Conservation (phyloP, 73 alveolate species). For the Paramecium sonneborni region DNA sequence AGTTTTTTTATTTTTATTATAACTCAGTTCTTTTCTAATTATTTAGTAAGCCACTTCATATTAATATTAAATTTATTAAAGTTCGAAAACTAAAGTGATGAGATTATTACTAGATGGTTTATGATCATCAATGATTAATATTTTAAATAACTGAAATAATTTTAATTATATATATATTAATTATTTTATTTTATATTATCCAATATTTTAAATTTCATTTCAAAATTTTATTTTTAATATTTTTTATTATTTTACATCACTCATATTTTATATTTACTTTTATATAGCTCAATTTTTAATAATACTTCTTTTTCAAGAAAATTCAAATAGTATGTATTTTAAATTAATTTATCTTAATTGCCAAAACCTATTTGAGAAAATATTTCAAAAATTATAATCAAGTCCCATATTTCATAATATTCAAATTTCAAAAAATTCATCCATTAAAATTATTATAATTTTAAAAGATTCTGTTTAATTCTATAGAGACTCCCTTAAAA, state of each 20-base stretch:
- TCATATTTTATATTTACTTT: too few species aligned
- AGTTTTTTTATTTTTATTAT: neutral
- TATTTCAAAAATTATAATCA: too few species aligned
- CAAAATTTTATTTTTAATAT: neutral
- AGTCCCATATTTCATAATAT: too few species aligned
- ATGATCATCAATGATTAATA: slow-evolving; percentile 30
- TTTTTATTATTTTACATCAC: neutral
- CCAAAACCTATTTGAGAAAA: too few species aligned
- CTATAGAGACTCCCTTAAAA: too few species aligned
- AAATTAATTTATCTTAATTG: too few species aligned
- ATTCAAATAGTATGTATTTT: too few species aligned
- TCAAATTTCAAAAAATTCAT: too few species aligned
- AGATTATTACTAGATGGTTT: slow-evolving; percentile 27
- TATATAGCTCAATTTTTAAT: too few species aligned
- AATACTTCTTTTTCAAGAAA: too few species aligned
- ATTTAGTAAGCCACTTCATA: neutral
- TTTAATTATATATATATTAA: neutral
- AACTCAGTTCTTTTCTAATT: neutral
- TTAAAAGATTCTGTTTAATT: too few species aligned
- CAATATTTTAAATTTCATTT: neutral
- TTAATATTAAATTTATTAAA: neutral
- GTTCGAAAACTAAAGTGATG: neutral
- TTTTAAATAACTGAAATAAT: neutral
- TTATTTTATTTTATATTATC: neutral
- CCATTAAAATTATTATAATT: too few species aligned